Base-by-base conservation (phyloP, 768 basidiomycete species). In the Pisolithus tinctorius region DNA sequence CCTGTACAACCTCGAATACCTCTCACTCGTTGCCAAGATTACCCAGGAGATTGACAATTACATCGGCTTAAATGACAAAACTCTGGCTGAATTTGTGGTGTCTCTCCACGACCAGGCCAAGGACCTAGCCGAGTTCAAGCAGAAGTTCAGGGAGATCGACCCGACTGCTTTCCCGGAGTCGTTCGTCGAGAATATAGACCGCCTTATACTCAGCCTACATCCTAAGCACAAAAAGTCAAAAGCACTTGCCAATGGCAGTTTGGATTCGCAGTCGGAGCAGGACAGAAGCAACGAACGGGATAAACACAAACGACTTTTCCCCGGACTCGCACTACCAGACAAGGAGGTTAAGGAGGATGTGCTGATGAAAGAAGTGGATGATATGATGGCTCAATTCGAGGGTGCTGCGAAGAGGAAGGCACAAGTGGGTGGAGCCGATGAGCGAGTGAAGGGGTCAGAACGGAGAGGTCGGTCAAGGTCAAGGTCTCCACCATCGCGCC, bases 81-180 rank as follows among this genome's bases (percentile, higher is more conserved):
- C 88, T 3, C 77, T 95, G 44, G 93, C 96, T 11, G 95, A 98
- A 72, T 99, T 94, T 67, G 82, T 98, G 55, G 93, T 99, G 57
- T 73, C 80, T 56, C 80, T 97, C 51, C 95, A 98, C 69, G 86
- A 88, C 57, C 70, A 88, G 59, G 86, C 86, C 64, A 86, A 85
- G 63, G 84, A 81, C 55, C 75, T 93, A 47, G 72, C 75, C 6
- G 81, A 82, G 44, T 99, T 98, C 80, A 90, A 92, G 71, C 63
- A 69, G 45, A 86, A 88, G 65, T 79, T 98, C 42, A 75, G 77
- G 49, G 83, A 86, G 53, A 74, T 80, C 53, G 92, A 84, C 20
- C 88, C 90, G 17, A 36, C 30, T 17, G 83, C 82, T 56, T 93
- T 97, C 62, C 86, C 93, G 4, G 89, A 90, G 55, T 89, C 89